Conservation (phyloP, 345 rosid genomes). For the Sonneratia caseolaris region DNA sequence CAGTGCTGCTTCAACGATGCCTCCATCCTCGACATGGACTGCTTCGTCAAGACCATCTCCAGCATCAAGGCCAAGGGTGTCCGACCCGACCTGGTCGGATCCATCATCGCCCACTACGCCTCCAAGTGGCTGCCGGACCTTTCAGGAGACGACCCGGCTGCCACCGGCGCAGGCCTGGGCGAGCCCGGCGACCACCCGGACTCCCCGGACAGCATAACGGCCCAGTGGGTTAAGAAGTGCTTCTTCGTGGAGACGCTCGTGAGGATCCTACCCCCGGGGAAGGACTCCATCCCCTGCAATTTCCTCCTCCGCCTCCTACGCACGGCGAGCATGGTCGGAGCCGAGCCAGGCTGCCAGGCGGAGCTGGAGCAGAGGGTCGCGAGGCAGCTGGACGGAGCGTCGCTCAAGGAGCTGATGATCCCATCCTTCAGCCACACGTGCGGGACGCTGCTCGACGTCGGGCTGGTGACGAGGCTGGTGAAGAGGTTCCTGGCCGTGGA, state of each 20-base stretch:
- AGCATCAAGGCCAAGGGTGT: constrained; percentile 74
- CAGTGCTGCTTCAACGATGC: constrained; percentile 59
- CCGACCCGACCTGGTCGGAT: constrained; percentile 68
- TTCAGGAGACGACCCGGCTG: constrained; percentile 13
- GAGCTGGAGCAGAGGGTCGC: constrained; percentile 74
- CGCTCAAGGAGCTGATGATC: constrained; percentile 75
- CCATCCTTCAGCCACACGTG: constrained; percentile 86
- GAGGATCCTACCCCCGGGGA: constrained; percentile 78
- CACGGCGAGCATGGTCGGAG: constrained; percentile 66
- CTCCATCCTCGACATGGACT: constrained; percentile 69
- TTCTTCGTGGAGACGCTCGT: constrained; percentile 66
- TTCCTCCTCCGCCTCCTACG: constrained; percentile 81
- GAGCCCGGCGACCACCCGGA: constrained; percentile 10
- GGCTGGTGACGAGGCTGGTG: constrained; percentile 59
- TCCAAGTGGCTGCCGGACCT: constrained; percentile 86
- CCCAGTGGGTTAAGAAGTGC: constrained; percentile 62
- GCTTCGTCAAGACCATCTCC: constrained; percentile 62
- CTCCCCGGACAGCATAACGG: constrained; percentile 50
- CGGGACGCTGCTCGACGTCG: constrained; percentile 65
- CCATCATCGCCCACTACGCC: constrained; percentile 71
- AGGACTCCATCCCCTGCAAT: constrained; percentile 64
- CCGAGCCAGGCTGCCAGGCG: constrained; percentile 29
- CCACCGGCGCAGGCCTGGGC: constrained; percentile 10
- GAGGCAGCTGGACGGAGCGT: constrained; percentile 82
- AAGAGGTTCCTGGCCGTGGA: constrained; percentile 38